Percentiles rank a stretch among this genome's conserved stretches.
Evolutionary conservation across 257 asterid genomes (phyloP).

Genomic region (Nicotiana tabacum): DNA sequence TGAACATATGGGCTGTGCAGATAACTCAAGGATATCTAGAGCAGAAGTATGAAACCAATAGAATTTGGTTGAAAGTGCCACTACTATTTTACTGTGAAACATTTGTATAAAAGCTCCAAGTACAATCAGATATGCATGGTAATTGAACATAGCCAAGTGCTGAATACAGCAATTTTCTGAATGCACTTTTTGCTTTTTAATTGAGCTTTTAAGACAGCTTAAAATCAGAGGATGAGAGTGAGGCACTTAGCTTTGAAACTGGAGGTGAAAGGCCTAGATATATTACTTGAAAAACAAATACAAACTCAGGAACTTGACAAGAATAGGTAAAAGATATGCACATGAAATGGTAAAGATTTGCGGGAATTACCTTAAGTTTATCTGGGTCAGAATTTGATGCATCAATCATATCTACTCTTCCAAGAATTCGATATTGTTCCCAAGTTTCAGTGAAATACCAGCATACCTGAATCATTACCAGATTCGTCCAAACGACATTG

Average conservation of each 20-base stretch:
- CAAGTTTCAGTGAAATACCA: slow-evolving; percentile 94
- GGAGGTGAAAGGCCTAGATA: background rate
- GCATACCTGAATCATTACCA: slow-evolving; percentile 50
- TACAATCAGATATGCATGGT: background rate
- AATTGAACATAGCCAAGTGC: background rate
- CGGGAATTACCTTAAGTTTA: slow-evolving; percentile 53
- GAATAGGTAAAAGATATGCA: background rate
- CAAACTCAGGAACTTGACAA: background rate
- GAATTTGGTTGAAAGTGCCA: background rate
- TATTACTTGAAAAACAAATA: background rate
- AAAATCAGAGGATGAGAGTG: no score
- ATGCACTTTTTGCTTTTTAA: no score
- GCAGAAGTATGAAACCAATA: background rate
- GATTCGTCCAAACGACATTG: background rate
- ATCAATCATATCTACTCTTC: slow-evolving; percentile 65
- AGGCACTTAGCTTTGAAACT: background rate
- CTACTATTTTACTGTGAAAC: background rate
- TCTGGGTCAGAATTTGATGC: slow-evolving; percentile 50
- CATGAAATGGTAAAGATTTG: background rate
- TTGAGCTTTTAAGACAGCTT: no score
- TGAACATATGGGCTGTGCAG: background rate
- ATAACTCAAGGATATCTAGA: background rate
- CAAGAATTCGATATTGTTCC: slow-evolving; percentile 87
- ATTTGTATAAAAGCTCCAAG: background rate
- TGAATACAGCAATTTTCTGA: background rate